Base-by-base conservation (phyloP, 331 rosid species). In the Spiraea crenata region DNA sequence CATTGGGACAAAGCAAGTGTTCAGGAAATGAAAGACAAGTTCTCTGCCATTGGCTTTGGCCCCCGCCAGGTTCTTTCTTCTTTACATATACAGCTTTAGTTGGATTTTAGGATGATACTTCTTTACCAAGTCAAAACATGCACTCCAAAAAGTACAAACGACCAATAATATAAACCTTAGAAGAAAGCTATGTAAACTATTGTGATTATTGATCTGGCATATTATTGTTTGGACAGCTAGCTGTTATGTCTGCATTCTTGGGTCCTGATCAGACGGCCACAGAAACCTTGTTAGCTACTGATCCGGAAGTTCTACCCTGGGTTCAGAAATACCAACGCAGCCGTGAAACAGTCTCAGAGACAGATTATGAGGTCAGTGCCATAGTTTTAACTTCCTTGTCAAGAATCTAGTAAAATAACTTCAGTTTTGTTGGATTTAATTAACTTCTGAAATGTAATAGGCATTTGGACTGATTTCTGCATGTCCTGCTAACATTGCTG, bases 201-300 rank as follows among this genome's bases (percentile, higher is more conserved):
- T 25, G 31, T 25, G 5, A 10, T 49, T 15, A 44, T 66, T 70
- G 72, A 63, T 63, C 39, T 45, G 3, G 61, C 47, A 1, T 34
- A 9, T 35, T 59, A 4, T 48, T 77, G 69, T 49, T 75, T 80
- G 81, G 50, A 64, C 86, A 95, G 97, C 79, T 95, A 55, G 99
- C 97, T 68, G 99, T 91, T 59, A 65, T 95, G 81, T 91, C 97
- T 72, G 90, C 96, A 65, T 95, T 95, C 83, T 62, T 91, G 79
- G 99, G 97, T 69, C 96, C 99, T 76, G 93, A 93, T 78, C 97
- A 91, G 76, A 57, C 25, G 34, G 89, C 93, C 56, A 87, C 96
- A 8, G 99, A 93, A 73, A 73, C 95, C 57, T 74, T 89, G 37
- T 69, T 93, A 78, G 95, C 91, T 50, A 19, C 91, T 15, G 99